A percentile compares a stretch with the other conserved stretches of the same genome.
Conservation (phyloP, 768 basidiomycete genomes). For the Tremella mesenterica region DNA sequence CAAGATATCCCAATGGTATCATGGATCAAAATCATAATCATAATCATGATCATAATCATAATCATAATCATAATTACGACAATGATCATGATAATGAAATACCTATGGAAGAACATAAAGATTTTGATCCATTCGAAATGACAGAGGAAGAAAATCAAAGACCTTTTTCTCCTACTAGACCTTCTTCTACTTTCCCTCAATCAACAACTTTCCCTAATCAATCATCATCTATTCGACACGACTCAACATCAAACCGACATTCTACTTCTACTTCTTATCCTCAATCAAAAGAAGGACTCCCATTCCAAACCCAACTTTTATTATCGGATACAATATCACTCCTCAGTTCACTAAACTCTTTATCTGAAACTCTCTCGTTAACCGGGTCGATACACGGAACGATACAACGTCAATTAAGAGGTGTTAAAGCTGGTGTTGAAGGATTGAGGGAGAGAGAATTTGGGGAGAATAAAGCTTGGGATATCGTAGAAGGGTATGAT, state of each 20-base stretch:
- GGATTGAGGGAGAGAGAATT: constrained; percentile 9
- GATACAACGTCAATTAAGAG: constrained; percentile 2
- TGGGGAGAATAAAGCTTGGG: background rate
- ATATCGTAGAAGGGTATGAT: background rate
- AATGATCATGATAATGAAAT: too few relatives aligned
- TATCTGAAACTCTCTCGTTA: background rate
- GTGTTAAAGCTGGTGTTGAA: constrained; percentile 10
- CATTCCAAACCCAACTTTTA: too few relatives aligned
- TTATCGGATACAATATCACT: background rate
- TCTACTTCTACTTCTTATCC: background rate
- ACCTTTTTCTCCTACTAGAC: too few relatives aligned
- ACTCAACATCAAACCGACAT: background rate
- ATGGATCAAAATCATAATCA: too few relatives aligned
- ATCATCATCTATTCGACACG: background rate
- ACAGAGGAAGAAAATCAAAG: too few relatives aligned
- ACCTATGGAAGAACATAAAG: too few relatives aligned
- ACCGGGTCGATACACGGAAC: background rate
- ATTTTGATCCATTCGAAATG: too few relatives aligned
- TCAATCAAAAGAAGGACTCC: too few relatives aligned
- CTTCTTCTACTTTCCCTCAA: background rate
- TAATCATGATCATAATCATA: too few relatives aligned
- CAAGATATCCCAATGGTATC: too few relatives aligned
- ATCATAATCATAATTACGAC: too few relatives aligned
- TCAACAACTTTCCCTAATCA: background rate
- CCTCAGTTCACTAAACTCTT: background rate